These are phyloP conservation scores for Solanum infundibuliforme DNA, from an alignment of 257 asterid species.

Conservation along the genomic window DNA sequence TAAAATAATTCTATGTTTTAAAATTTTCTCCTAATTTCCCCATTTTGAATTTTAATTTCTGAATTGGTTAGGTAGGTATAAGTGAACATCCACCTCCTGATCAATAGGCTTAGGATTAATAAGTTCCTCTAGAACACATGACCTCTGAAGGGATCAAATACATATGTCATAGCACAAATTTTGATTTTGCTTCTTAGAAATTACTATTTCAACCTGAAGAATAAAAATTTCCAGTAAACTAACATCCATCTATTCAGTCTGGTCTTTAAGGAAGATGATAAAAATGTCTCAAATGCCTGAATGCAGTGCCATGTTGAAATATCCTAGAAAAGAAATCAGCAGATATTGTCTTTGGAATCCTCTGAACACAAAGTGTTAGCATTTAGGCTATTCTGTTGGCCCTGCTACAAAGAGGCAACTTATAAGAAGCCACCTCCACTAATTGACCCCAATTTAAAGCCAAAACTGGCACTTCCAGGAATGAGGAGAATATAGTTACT, in stretches of 20 bases:
- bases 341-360: not conserved
- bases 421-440: not conserved
- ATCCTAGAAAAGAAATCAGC: not conserved
- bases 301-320: not conserved
- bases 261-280: not conserved
- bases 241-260: not conserved
- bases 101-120: not conserved
- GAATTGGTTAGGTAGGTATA: not conserved
- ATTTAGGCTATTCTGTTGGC: not conserved
- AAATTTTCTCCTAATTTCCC: not conserved
- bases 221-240: not conserved
- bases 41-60: not conserved
- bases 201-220: not conserved
- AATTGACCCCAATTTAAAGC: not conserved
- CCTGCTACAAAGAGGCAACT: not conserved
- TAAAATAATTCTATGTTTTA: not conserved
- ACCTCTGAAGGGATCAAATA: not conserved
- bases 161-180: not conserved
- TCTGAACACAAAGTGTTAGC: constrained; percentile 2
- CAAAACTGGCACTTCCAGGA: not conserved
- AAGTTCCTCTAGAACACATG: not conserved
- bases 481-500: not conserved
- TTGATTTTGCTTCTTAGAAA: not conserved
- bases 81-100: not conserved
- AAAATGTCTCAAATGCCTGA: not conserved